Base-by-base conservation (phyloP, 129 eudicot species). In the Sambucus nigra region DNA sequence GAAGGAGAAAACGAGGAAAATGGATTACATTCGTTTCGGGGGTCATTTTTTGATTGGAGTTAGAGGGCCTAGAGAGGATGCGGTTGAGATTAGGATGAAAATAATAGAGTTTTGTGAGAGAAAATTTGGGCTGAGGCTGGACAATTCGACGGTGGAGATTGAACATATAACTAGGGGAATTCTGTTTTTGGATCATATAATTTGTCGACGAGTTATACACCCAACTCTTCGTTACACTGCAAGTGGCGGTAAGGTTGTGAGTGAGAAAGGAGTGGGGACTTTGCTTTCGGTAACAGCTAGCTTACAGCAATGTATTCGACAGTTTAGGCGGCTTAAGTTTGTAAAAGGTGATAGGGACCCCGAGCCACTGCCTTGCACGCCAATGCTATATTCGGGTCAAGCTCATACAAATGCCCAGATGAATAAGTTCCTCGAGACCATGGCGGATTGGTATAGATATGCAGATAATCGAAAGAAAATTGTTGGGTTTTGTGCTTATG, bases 321-420 rank as follows among this genome's bases (percentile, higher is more conserved):
- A 79, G 49, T 91, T 91, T 72, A 65, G 99, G 42, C 76, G 76
- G 73, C 74, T 91, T 61, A 70, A 46, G 23, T 74, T 85, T 53
- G 70, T 86, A 14, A 91, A 82, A 68, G 99, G 99, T 18, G 95
- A 91, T 63, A 73, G 76, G 66, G 94, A 91, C 66, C 99, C 98
- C 0, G 99, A 91, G 15, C 99, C 99, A 35, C 88, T 82, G 67
- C 94, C 99, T 49, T 91, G 95, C 72, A 69, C 79, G 10, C 81
- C 94, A 45, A 91, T 91, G 99, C 83, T 91, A 38, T 85, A 91
- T 68, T 78, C 95, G 25, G 86, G 94, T 18, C 99, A 91, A 67
- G 99, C 95, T 44, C 99, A 91, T 64, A 85, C 99, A 0, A 91
- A 91, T 49, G 69, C 94, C 2, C 99, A 91, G 39, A 91, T 91